These are phyloP conservation scores for Beauveria bassiana DNA, from an alignment of 2,329 filamentous ascomycete species.

Conservation along the genomic window DNA sequence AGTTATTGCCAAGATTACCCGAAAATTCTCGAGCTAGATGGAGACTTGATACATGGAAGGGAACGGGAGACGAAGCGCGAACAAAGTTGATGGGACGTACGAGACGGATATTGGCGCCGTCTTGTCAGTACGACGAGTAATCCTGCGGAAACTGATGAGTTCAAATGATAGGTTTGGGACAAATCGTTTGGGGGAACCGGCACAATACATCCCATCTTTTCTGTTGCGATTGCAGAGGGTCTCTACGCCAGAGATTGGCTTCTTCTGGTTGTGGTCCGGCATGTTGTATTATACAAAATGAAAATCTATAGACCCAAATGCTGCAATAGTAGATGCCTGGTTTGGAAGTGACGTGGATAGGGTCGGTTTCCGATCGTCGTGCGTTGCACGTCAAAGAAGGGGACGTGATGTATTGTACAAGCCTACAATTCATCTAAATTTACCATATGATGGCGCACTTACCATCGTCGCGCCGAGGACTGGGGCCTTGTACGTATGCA, in stretches of 20 bases:
- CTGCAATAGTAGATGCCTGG: constrained; percentile 18
- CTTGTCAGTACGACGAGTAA: background rate
- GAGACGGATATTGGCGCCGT: background rate
- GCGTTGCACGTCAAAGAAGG: no score
- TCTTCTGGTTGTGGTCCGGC: constrained; percentile 6
- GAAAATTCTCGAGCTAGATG: constrained; percentile 65
- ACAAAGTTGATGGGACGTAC: background rate
- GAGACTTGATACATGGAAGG: constrained; percentile 9
- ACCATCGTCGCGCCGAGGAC: background rate
- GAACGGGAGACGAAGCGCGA: background rate
- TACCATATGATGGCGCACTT: background rate
- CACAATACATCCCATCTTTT: background rate
- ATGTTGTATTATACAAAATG: constrained; percentile 25
- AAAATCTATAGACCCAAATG: constrained; percentile 18
- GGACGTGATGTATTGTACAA: background rate
- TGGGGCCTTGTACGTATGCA: background rate
- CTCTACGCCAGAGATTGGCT: background rate
- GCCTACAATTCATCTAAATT: background rate
- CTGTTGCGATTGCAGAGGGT: background rate
- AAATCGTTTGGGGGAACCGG: background rate
- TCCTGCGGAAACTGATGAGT: background rate
- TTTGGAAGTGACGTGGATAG: background rate
- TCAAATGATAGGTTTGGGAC: background rate
- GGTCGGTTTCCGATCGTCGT: background rate
- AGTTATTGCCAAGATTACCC: constrained; percentile 95